Conservation (phyloP, 345 rosid genomes). For the Passiflora organensis region DNA sequence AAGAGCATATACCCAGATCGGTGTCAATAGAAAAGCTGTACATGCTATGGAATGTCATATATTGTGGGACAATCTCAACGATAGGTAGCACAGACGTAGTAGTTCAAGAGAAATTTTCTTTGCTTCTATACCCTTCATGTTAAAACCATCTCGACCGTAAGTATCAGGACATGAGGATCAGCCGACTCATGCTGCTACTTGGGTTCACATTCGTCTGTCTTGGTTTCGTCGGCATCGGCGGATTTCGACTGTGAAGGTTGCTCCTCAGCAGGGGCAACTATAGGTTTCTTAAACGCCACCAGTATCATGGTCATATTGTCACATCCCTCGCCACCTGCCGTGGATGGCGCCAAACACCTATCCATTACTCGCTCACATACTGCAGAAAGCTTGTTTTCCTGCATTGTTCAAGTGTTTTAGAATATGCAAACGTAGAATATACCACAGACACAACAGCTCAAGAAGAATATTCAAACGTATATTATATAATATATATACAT, state of each 20-base stretch:
- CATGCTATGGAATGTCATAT: constrained; percentile 15
- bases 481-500: constrained; percentile 13
- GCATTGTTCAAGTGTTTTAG: constrained; percentile 17
- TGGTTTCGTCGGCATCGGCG: constrained; percentile 17
- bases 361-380: constrained; percentile 82
- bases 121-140: neutral
- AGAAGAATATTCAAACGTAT: no score
- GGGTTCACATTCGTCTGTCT: constrained; percentile 22
- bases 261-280: constrained; percentile 22
- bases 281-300: constrained; percentile 80
- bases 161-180: neutral
- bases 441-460: no score
- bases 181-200: constrained; percentile 6
- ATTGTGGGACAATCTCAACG: neutral
- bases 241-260: constrained; percentile 34
- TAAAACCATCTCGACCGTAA: constrained; percentile 16
- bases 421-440: no score
- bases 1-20: no score
- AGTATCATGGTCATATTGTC: constrained; percentile 98
- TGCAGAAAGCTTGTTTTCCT: constrained; percentile 88
- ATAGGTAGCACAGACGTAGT: constrained; percentile 4
- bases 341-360: constrained; percentile 82
- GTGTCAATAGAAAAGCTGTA: constrained; percentile 17
- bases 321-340: constrained; percentile 83
- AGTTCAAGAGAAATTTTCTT: no score